Evolutionary conservation across 495 filamentous ascomycete genomes (phyloP).

Genomic region (Talaromyces wortmannii): DNA sequence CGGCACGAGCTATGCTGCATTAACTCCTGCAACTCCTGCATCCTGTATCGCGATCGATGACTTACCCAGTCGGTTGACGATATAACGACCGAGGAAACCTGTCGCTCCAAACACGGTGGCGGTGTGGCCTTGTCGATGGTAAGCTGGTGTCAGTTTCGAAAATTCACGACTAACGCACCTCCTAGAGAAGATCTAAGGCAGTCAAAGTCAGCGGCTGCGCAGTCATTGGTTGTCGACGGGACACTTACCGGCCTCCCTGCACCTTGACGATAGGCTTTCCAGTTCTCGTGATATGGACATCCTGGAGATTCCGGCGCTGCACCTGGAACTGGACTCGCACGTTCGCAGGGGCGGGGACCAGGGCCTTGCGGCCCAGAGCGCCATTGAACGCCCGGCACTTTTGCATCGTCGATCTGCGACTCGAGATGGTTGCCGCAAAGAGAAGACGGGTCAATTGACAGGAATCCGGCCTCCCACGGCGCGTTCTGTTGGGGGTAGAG

Average conservation of each 20-base stretch:
- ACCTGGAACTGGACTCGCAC: constrained; percentile 31
- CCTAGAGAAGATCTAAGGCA: constrained; percentile 66
- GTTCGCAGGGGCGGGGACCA: constrained; percentile 25
- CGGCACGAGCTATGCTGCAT: constrained; percentile 63
- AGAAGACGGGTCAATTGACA: constrained; percentile 2
- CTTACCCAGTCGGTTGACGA: constrained; percentile 91
- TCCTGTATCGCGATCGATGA: background rate
- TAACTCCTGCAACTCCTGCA: constrained; percentile 14
- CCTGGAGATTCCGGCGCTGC: constrained; percentile 56
- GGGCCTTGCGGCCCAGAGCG: constrained; percentile 35
- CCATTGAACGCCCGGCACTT: constrained; percentile 41
- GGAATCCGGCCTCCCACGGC: constrained; percentile 2
- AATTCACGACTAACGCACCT: constrained; percentile 50
- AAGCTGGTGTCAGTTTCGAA: constrained; percentile 14
- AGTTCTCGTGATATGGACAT: constrained; percentile 78
- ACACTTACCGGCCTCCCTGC: constrained; percentile 73
- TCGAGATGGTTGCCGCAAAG: constrained; percentile 1
- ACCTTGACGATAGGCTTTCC: constrained; percentile 79
- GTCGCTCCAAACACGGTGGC: constrained; percentile 98
- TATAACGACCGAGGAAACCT: constrained; percentile 92
- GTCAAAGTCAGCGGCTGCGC: constrained; percentile 16
- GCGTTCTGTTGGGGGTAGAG: constrained; percentile 1
- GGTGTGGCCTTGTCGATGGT: constrained; percentile 64
- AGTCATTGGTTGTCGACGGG: background rate
- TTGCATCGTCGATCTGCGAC: constrained; percentile 41